Evolutionary conservation across 805 yeast species (phyloP).

Genomic region (Ogataea thermomethanolica): DNA sequence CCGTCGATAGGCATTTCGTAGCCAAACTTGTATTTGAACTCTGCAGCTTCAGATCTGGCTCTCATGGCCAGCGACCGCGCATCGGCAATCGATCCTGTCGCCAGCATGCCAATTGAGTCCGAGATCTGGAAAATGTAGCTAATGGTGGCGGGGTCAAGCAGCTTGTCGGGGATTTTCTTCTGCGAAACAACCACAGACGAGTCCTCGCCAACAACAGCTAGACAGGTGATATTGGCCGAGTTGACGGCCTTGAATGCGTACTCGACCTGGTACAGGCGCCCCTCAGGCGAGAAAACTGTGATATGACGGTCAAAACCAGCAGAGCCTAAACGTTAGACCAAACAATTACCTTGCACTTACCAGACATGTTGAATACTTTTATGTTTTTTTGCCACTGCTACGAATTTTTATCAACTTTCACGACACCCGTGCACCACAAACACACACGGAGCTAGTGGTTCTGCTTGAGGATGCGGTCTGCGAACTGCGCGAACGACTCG

Average conservation of each 20-base stretch:
- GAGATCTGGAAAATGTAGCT: slow-evolving; percentile 83
- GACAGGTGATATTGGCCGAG: slow-evolving; percentile 82
- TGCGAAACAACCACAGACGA: slow-evolving; percentile 87
- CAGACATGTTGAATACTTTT: slow-evolving; percentile 25
- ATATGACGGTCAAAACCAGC: slow-evolving; percentile 99
- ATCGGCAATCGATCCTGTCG: slow-evolving; percentile 95
- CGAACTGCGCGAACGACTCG: slow-evolving; percentile 49
- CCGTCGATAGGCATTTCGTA: slow-evolving; percentile 96
- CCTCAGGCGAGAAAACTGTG: slow-evolving; percentile 98
- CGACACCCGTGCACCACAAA: slow-evolving; percentile 1
- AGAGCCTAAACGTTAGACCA: slow-evolving; percentile 40
- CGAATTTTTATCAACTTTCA: background rate
- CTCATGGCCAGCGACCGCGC: slow-evolving; percentile 86
- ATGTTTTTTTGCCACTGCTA: slow-evolving; percentile 9
- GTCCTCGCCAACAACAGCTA: slow-evolving; percentile 84
- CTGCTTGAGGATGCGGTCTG: slow-evolving; percentile 38
- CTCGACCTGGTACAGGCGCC: slow-evolving; percentile 95
- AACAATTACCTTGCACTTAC: slow-evolving; percentile 22
- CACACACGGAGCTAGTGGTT: slow-evolving; percentile 34
- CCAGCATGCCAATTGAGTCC: slow-evolving; percentile 78
- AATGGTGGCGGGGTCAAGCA: slow-evolving; percentile 83
- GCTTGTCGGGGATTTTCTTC: slow-evolving; percentile 93
- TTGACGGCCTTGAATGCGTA: slow-evolving; percentile 97
- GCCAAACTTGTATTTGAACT: slow-evolving; percentile 90
- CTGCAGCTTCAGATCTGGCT: slow-evolving; percentile 95